Evolutionary conservation across 352 stramenopile genomes (phyloP).

Genomic region (Phytophthora boehmeriae): DNA sequence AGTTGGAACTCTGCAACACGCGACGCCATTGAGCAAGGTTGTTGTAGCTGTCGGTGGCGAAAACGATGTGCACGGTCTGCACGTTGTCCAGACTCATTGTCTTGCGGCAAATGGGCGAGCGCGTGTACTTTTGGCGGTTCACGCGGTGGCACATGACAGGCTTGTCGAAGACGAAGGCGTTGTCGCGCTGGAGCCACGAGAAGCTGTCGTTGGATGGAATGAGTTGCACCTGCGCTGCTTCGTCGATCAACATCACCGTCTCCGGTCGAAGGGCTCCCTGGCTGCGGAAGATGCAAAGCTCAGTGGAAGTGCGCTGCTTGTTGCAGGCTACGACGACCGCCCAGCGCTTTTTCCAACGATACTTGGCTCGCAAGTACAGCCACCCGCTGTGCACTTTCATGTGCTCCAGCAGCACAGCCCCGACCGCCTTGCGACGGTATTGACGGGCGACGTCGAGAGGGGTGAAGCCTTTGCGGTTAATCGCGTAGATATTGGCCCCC

Average conservation of each 20-base stretch:
- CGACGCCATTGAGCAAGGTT: conserved; percentile 44
- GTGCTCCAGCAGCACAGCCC: conserved; percentile 50
- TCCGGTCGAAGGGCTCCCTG: conserved; percentile 31
- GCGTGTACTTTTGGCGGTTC: conserved; percentile 40
- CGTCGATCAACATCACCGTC: conserved; percentile 47
- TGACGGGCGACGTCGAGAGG: conserved; percentile 70
- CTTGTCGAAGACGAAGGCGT: conserved; percentile 53
- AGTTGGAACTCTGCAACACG: conserved; percentile 36
- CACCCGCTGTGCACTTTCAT: conserved; percentile 64
- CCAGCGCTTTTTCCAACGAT: conserved; percentile 74
- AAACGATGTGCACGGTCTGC: conserved; percentile 41
- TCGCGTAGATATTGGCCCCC: conserved; percentile 49
- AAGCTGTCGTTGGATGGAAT: conserved; percentile 36
- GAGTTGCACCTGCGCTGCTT: conserved; percentile 29
- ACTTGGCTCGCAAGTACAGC: conserved; percentile 47
- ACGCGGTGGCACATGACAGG: conserved; percentile 47
- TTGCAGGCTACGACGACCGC: conserved; percentile 66
- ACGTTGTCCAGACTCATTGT: conserved; percentile 48
- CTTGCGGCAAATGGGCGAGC: conserved; percentile 44
- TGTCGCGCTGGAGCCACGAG: conserved; percentile 43
- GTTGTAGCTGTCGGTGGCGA: conserved; percentile 48
- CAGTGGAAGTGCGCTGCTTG: conserved; percentile 44
- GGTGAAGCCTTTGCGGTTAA: conserved; percentile 66
- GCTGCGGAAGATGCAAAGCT: conserved; percentile 61
- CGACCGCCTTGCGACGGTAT: conserved; percentile 44